Percentiles rank a stretch among this genome's conserved stretches.
Conservation (phyloP, 345 rosid species). For the Abelmoschus esculentus region DNA sequence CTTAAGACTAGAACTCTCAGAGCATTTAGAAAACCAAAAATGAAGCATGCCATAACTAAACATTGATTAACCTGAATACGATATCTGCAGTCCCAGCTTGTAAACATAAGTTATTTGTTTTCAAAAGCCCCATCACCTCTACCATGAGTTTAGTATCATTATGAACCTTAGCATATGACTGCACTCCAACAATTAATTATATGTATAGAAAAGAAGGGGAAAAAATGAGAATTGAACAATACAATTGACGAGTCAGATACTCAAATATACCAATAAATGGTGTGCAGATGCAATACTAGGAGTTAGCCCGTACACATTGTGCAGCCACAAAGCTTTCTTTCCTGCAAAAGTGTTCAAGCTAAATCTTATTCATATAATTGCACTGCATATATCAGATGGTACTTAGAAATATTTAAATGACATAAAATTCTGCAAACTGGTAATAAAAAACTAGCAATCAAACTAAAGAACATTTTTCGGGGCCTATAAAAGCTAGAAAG, state of each 20-base stretch:
- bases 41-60: neutral
- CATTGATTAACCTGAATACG: conserved; percentile 50
- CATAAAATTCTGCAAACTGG: conserved; percentile 1
- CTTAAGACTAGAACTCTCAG: neutral
- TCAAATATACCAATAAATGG: conserved; percentile 58
- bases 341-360: conserved; percentile 33
- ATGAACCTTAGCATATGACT: conserved; percentile 60
- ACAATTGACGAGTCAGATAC: neutral
- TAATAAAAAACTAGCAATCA: neutral
- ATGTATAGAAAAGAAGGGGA: neutral
- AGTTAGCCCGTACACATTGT: conserved; percentile 69
- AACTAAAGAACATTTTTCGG: neutral
- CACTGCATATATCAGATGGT: neutral
- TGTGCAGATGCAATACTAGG: conserved; percentile 72
- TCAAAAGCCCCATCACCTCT: conserved; percentile 61
- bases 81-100: conserved; percentile 83
- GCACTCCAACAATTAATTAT: conserved; percentile 20
- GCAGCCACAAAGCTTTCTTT: conserved; percentile 67
- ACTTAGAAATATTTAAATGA: neutral
- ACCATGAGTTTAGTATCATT: conserved; percentile 54
- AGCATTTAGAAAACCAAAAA: conserved; percentile 1
- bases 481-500: neutral
- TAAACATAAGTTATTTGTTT: conserved; percentile 43
- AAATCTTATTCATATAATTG: neutral
- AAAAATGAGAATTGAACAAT: neutral